Percentiles rank a stretch among this genome's conserved stretches.
These are phyloP conservation scores for Hyaloraphidium curvatum DNA, from an alignment of 192 early-diverging fungal genomes.

Conservation along the genomic window DNA sequence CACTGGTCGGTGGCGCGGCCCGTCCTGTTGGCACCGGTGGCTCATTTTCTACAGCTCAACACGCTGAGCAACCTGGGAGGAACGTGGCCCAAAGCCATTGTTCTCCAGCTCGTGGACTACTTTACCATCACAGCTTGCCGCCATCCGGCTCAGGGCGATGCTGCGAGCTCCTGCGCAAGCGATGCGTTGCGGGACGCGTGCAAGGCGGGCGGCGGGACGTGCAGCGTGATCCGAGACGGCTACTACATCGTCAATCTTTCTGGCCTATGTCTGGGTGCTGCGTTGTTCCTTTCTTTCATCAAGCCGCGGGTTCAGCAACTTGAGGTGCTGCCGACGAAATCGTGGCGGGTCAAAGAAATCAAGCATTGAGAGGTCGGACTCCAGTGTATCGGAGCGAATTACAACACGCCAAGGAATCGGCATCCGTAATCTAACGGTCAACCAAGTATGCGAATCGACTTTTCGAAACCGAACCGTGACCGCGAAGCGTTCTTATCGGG, in stretches of 20 bases:
- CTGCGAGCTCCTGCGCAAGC: slow-evolving; percentile 33
- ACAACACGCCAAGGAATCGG: no score
- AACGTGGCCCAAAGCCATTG: slow-evolving; percentile 89
- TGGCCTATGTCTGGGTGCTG: no score
- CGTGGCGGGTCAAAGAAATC: no score
- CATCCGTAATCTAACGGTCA: background rate
- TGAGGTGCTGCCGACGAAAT: no score
- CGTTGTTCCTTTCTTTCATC: no score
- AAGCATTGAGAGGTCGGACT: no score
- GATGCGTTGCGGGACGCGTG: slow-evolving; percentile 46
- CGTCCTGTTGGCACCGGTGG: slow-evolving; percentile 7
- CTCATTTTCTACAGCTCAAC: slow-evolving; percentile 39
- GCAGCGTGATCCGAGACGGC: slow-evolving; percentile 54
- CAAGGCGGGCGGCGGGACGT: slow-evolving; percentile 37
- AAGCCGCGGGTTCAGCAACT: no score
- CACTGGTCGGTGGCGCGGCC: slow-evolving; percentile 29
- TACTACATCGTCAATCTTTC: slow-evolving; percentile 79
- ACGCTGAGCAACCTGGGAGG: slow-evolving; percentile 94
- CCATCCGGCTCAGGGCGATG: slow-evolving; percentile 14
- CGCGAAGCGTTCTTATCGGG: background rate
- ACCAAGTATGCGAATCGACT: background rate
- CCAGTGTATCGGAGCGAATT: no score
- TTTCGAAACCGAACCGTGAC: background rate
- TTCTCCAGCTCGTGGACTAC: slow-evolving; percentile 76
- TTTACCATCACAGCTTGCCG: slow-evolving; percentile 64